Evolutionary conservation across 2,329 filamentous ascomycete genomes (phyloP), one percentile per base, ranked within the genome.

Genomic region (Botrytis elliptica): DNA sequence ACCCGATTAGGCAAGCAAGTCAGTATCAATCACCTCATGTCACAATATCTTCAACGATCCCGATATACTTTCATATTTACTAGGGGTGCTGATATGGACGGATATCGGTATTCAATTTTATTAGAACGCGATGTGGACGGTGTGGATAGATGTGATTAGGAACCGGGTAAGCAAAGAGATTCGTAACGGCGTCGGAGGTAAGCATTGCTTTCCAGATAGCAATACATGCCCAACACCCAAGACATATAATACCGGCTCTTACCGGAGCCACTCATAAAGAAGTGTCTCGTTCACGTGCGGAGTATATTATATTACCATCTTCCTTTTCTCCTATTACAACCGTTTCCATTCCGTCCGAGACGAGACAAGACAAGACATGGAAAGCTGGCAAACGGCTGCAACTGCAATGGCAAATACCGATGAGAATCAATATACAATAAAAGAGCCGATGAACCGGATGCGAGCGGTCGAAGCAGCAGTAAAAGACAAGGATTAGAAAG

Each of bases 1-100:
- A 33, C 49, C 36, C 36, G 3, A 57, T 68, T 57, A 16, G 66
- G 66, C n/a, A 69, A 57, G 66, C n/a, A 69, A 57, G 18, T 57
- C 49, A 57, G 5, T 57, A 42, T 16, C 4, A 29, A 68, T 57
- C 36, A 42, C 36, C 49, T 68, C 52, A 69, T 57, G 7, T 42
- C 38, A 42, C 6, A 9, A 42, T 33, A 57, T 22, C 25, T 67
- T 55, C 25, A 55, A 40, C 29, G 46, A 46, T 12, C 7, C 22
- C 22, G 64, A 52, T 46, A 52, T 18, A 52, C 25, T 38, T 52
- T 25, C 22, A 25, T 12, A 8, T 12, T 29, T 29, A 40, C 36
- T 40, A 36, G 52, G 52, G 52, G 14, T 33, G 33, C 4, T 25
- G 20, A 66, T 33, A 1, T 33, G 33, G 36, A 55, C 65, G n/a